Evolutionary conservation across 2,329 filamentous ascomycete species (phyloP).

Genomic region (Neonectria faginata): DNA sequence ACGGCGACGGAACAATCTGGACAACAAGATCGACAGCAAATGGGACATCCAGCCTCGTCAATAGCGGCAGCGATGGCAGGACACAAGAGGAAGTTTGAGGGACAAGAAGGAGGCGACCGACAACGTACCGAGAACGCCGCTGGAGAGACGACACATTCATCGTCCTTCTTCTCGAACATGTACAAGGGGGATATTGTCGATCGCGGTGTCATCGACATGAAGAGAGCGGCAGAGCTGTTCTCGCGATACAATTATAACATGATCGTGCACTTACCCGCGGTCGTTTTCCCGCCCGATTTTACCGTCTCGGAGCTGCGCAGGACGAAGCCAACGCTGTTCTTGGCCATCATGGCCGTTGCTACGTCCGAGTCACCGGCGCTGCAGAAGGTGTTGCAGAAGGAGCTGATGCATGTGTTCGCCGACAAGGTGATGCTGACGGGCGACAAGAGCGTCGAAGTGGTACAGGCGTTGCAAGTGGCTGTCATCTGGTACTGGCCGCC

Average conservation of each 20-base stretch:
- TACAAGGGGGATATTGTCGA: constrained; percentile 65
- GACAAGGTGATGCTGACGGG: constrained; percentile 80
- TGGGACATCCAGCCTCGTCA: constrained; percentile 22
- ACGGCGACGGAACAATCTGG: constrained; percentile 30
- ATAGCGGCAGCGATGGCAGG: constrained; percentile 34
- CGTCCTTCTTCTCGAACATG: constrained; percentile 39
- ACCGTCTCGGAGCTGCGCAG: constrained; percentile 67
- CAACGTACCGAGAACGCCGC: constrained; percentile 28
- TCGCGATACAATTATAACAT: constrained; percentile 70
- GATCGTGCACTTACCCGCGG: constrained; percentile 70
- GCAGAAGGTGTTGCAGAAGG: constrained; percentile 73
- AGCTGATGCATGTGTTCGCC: constrained; percentile 79
- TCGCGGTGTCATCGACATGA: constrained; percentile 67
- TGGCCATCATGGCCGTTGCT: constrained; percentile 76
- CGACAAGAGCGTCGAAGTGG: constrained; percentile 84
- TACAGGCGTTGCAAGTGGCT: constrained; percentile 80
- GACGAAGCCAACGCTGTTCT: constrained; percentile 74
- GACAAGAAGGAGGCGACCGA: constrained; percentile 34
- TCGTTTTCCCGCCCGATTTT: constrained; percentile 67
- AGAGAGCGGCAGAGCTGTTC: constrained; percentile 67
- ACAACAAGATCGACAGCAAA: constrained; percentile 27
- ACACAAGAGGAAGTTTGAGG: constrained; percentile 50
- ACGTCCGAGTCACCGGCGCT: constrained; percentile 66
- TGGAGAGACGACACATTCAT: constrained; percentile 31
- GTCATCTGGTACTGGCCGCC: constrained; percentile 90